phyloP scores from a whole-genome alignment of 306 rosid species.

The Trifolium fragiferum region DNA sequence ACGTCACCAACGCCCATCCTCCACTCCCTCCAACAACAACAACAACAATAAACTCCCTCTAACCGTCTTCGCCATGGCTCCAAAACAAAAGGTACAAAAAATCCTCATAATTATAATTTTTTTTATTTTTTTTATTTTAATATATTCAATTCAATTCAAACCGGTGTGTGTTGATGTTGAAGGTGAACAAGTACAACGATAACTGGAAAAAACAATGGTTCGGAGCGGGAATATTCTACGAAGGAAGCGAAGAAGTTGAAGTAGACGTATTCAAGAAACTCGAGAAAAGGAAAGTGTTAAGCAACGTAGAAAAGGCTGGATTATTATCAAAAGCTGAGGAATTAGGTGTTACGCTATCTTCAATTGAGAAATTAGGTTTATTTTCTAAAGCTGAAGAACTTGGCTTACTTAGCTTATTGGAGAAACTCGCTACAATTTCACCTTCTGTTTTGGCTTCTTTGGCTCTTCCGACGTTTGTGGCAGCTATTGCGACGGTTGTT shows the following conservation, averaged over 20 bases:
- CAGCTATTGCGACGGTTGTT: constrained; percentile 64
- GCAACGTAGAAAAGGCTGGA: constrained; percentile 88
- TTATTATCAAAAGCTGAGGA: constrained; percentile 85
- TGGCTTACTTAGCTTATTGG: constrained; percentile 85
- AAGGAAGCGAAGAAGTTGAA: constrained; percentile 79
- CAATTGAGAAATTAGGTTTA: constrained; percentile 84
- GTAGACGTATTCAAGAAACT: constrained; percentile 95
- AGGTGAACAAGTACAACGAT: constrained; percentile 87
- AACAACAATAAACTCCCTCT: constrained; percentile 40
- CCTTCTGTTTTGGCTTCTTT: constrained; percentile 81
- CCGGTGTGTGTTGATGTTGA: neutral
- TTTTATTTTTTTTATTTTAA: neutral
- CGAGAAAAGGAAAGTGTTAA: constrained; percentile 78
- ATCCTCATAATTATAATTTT: neutral
- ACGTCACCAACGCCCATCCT: constrained; percentile 30
- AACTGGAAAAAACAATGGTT: constrained; percentile 90
- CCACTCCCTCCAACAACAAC: constrained; percentile 30
- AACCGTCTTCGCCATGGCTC: constrained; percentile 73
- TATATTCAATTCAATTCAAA: neutral
- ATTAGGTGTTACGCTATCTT: constrained; percentile 79
- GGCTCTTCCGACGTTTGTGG: constrained; percentile 67
- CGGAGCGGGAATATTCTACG: constrained; percentile 93
- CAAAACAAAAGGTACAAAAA: constrained; percentile 63
- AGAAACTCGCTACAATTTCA: constrained; percentile 54
- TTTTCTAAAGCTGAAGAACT: constrained; percentile 91